Base-by-base conservation (phyloP, 768 basidiomycete species). In the Infundibulicybe gibba region DNA sequence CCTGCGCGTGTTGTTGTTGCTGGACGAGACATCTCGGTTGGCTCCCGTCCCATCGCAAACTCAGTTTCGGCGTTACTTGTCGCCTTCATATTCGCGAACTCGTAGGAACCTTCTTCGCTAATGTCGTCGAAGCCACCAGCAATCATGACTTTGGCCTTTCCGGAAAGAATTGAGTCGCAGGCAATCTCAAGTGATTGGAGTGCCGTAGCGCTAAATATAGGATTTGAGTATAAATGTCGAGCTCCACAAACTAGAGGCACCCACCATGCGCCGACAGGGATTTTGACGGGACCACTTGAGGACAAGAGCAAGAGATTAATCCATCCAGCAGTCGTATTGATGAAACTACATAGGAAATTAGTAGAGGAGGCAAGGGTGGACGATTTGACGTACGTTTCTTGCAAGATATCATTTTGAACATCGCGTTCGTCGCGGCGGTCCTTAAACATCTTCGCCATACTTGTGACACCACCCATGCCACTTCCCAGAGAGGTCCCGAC, bases 41-140 rank as follows among this genome's bases (percentile, higher is more conserved):
- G 94, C 67, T 99, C 97, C 55, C 97, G 94, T 51, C 97, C 97
- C 89, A 97, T 97, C 3, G 94, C 95, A 60, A 97, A 90, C 66
- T 99, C 97, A 25, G 91, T 91, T 66, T 94, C 91, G 1, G 94
- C 87, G 60, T 95, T 97, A 69, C 89, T 92, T 5, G 97, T 99
- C 1, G 97, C 97, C 69, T 97, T 97, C 97, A 99, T 99, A 75
- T 98, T 97, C 42, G 94, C 97, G 67, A 99, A 99, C 66, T 99
- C 95, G 65, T 85, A 97, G 6, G 95, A 97, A 14, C 95, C 97
- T 69, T 99, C 97, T 67, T 99, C 97, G 53, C 87, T 90, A 64
- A 98, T 81, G 64, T 99, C 97, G 60, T 99, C 97, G 71, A 94
- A 97, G 48, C 97, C 97, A 63, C 97, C 97, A 32, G 95, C 90